phyloP scores from a whole-genome alignment of 1,284 basidiomycete genomes.

The Veloboletus limbatus region DNA sequence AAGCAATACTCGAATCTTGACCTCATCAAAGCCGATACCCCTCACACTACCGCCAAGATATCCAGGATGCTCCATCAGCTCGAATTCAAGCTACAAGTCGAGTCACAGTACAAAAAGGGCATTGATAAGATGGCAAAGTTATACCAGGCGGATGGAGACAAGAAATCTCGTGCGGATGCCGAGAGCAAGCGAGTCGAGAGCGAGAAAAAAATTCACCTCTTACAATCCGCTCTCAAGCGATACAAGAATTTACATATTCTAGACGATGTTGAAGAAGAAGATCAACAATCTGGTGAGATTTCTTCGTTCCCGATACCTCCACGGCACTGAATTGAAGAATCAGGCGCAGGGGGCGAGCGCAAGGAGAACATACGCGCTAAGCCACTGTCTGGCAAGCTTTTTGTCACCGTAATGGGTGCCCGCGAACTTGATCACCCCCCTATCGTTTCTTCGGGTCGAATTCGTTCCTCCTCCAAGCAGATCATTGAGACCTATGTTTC shows the following conservation, averaged over 20 bases:
- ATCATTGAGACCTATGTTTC: slow-evolving; percentile 87
- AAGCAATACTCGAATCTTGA: slow-evolving; percentile 81
- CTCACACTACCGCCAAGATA: slow-evolving; percentile 95
- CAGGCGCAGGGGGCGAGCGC: slow-evolving; percentile 79
- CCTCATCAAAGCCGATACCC: slow-evolving; percentile 96
- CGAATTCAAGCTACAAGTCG: slow-evolving; percentile 98
- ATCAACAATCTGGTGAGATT: slow-evolving; percentile 51
- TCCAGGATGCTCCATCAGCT: slow-evolving; percentile 98
- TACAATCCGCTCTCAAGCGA: slow-evolving; percentile 89
- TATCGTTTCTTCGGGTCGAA: slow-evolving; percentile 52
- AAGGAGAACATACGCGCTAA: slow-evolving; percentile 90
- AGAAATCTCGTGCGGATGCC: slow-evolving; percentile 87
- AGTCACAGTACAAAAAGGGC: slow-evolving; percentile 97
- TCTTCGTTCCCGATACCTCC: neutral
- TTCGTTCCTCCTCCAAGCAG: slow-evolving; percentile 77
- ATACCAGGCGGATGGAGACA: slow-evolving; percentile 94
- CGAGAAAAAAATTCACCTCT: slow-evolving; percentile 93
- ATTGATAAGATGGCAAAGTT: slow-evolving; percentile 99
- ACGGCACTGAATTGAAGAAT: slow-evolving; percentile 31
- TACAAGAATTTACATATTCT: slow-evolving; percentile 97
- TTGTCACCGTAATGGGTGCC: slow-evolving; percentile 86
- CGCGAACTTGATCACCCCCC: slow-evolving; percentile 95
- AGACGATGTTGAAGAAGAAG: slow-evolving; percentile 82
- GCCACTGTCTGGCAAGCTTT: slow-evolving; percentile 90
- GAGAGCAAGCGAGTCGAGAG: slow-evolving; percentile 93